Base-by-base conservation (phyloP, 1,284 basidiomycete genomes). In the Filobasidium uniguttulatum region DNA sequence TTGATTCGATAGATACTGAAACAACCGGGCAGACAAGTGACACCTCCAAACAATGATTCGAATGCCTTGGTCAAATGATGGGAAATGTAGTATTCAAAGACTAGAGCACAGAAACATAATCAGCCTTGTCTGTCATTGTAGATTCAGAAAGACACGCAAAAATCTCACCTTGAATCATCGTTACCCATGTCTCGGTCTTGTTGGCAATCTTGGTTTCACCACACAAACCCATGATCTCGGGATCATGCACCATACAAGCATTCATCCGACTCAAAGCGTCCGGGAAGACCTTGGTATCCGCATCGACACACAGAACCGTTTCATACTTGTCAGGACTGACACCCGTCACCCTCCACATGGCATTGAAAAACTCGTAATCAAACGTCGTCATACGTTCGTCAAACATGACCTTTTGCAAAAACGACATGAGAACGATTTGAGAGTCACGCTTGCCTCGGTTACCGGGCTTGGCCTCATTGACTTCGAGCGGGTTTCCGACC, bases 1-100 rank as follows among this genome's bases (percentile, higher is more conserved):
- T 97, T 98, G 79, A 97, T 88, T 59, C 94, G 82, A 72, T 98
- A 98, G 88, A 98, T 98, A 56, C 83, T 89, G 79, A 98, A 98
- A 73, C 93, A 98, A 59, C 93, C 94, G 14, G 94, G 93, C 59
- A 97, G 75, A 81, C 94, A 98, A 55, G 94, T 97, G 28, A 98
- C 94, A 78, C 93, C 93, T 62, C 93, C 94, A 62, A 98, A 98
- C 77, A 97, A 91, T 7, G 91, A 91, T 71, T 99, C 93, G 73
- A 98, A 98, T 1, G 91, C 90, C 74, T 99, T 98, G 49, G 87
- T 94, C 76, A 90, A 78, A 70, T 98, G 94, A 66, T 98, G 93
- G 14, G 93, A 97, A 69, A 97, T 96, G 75, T 97, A 97, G 71
- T 98, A 98, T 71, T 97, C 93, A 68, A 97, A 97, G 47, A 98